Percentiles rank a stretch among this genome's conserved stretches.
phyloP scores from a whole-genome alignment of 495 filamentous ascomycete genomes.

The Elasticomyces elasticus region DNA sequence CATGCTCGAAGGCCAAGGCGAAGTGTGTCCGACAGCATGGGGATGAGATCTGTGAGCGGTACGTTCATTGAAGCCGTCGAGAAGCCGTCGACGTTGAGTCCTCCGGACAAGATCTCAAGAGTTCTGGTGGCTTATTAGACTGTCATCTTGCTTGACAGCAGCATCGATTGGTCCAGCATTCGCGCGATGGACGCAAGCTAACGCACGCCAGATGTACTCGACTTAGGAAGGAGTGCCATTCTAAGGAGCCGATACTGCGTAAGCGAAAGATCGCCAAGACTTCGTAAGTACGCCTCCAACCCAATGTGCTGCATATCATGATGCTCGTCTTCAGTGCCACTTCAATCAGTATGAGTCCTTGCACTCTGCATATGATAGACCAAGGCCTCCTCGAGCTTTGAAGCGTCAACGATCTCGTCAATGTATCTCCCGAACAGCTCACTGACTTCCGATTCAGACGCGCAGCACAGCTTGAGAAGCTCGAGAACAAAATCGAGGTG shows the following conservation, averaged over 20 bases:
- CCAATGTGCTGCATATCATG: background rate
- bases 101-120: background rate
- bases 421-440: background rate
- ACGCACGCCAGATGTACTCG: constrained; percentile 12
- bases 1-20: constrained; percentile 21
- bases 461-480: constrained; percentile 26
- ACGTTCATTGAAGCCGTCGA: background rate
- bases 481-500: constrained; percentile 48
- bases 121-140: background rate
- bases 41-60: constrained; percentile 16
- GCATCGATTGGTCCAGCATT: no score
- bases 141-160: background rate
- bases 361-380: no score
- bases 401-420: no score
- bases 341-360: background rate
- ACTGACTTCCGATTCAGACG: constrained; percentile 3
- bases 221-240: constrained; percentile 17
- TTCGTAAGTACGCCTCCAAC: constrained; percentile 9
- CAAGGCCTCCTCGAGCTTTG: no score
- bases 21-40: constrained; percentile 13
- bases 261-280: constrained; percentile 10
- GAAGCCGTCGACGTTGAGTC: background rate
- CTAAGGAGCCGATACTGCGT: constrained; percentile 11
- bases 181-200: background rate
- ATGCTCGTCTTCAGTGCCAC: background rate